These are phyloP conservation scores for Epichloe gansuensis DNA, from an alignment of 2,329 filamentous ascomycete species.

Conservation along the genomic window DNA sequence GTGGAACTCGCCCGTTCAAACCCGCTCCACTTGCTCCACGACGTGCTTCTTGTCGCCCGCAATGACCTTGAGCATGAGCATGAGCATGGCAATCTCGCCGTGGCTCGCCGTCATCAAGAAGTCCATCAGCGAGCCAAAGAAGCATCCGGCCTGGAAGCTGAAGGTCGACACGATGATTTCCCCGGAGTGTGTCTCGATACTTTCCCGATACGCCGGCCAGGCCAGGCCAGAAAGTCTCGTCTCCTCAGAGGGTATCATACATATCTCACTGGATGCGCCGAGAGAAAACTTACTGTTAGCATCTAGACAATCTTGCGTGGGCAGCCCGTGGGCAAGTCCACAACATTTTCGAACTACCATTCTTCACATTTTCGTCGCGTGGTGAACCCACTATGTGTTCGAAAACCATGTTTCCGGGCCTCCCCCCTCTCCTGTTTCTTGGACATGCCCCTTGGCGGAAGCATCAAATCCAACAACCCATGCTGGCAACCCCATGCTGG, in stretches of 20 bases:
- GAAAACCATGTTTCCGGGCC: too few relatives aligned
- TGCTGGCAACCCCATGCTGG: too few relatives aligned
- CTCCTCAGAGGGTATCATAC: not conserved
- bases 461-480: too few relatives aligned
- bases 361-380: too few relatives aligned
- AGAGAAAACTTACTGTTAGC: too few relatives aligned
- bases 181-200: conserved; percentile 20
- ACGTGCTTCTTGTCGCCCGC: conserved; percentile 18
- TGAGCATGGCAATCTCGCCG: conserved; percentile 24
- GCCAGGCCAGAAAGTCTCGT: conserved; percentile 18
- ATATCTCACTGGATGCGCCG: too few relatives aligned
- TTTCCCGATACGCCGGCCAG: conserved; percentile 13
- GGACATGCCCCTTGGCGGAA: too few relatives aligned
- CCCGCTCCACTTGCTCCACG: not conserved
- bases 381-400: too few relatives aligned
- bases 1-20: not conserved
- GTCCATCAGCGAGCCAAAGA: conserved; percentile 25
- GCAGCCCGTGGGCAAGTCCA: too few relatives aligned
- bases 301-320: too few relatives aligned
- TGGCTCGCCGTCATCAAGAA: conserved; percentile 21
- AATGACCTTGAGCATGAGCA: conserved; percentile 33
- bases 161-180: conserved; percentile 23
- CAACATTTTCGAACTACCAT: too few relatives aligned
- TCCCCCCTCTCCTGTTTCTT: too few relatives aligned
- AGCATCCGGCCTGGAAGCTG: conserved; percentile 26